phyloP scores from a whole-genome alignment of 768 basidiomycete genomes.

The Hericium rajendrae region DNA sequence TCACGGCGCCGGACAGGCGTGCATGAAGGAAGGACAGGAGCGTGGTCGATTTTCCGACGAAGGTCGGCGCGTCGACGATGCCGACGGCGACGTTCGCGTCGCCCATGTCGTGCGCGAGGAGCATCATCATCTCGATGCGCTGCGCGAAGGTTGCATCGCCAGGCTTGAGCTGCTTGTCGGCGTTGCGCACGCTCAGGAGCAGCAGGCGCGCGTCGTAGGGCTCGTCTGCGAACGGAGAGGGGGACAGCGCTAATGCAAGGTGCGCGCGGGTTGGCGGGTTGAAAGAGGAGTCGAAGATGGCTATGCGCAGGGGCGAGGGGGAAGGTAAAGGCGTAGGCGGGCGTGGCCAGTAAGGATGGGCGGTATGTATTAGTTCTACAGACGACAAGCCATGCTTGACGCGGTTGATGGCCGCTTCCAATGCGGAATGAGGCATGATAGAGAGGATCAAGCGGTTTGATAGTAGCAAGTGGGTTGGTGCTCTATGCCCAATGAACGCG shows the following conservation, averaged over 20 bases:
- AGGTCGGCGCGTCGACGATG: conserved; percentile 80
- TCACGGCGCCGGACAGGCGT: conserved; percentile 18
- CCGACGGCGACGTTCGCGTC: conserved; percentile 59
- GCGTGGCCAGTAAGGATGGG: not conserved
- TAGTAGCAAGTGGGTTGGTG: no score
- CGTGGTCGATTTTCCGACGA: conserved; percentile 67
- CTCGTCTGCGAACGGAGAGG: conserved; percentile 5
- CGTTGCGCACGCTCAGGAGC: conserved; percentile 78
- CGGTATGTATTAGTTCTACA: not conserved
- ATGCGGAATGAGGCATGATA: not conserved
- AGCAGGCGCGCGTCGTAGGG: conserved; percentile 66
- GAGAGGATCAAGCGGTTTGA: not conserved
- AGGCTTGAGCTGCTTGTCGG: conserved; percentile 65
- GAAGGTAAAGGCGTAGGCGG: not conserved
- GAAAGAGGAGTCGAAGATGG: conserved; percentile 86
- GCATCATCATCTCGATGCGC: conserved; percentile 79
- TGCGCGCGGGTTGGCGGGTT: conserved; percentile 89
- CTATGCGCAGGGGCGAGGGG: conserved; percentile 35
- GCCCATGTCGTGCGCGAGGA: conserved; percentile 44
- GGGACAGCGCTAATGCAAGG: conserved; percentile 49
- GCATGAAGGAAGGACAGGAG: conserved; percentile 42
- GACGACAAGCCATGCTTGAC: not conserved
- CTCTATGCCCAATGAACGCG: no score
- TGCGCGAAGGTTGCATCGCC: conserved; percentile 70
- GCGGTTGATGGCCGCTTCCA: not conserved